Evolutionary conservation across 352 stramenopile species (phyloP).

Genomic region (Phytophthora pluvialis): DNA sequence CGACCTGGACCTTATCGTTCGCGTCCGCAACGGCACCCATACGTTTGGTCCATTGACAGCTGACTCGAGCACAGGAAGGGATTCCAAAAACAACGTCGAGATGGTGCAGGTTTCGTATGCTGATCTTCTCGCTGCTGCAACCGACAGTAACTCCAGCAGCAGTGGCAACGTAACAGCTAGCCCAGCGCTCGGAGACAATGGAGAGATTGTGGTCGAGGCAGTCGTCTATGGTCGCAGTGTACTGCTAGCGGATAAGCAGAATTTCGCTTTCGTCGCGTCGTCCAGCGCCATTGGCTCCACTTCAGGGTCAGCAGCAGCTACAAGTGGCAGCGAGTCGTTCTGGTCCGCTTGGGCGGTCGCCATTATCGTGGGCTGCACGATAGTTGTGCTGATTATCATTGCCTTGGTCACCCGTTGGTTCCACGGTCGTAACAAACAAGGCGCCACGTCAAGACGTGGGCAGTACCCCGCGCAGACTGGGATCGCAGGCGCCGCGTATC

Average conservation of each 20-base stretch:
- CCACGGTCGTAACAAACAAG: conserved; percentile 27
- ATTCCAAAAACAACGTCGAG: conserved; percentile 86
- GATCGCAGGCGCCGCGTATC: conserved; percentile 13
- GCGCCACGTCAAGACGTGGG: conserved; percentile 2
- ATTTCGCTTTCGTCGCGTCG: conserved; percentile 82
- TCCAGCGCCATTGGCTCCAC: conserved; percentile 75
- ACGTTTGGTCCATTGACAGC: conserved; percentile 71
- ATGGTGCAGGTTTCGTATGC: conserved; percentile 82
- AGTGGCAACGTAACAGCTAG: conserved; percentile 29
- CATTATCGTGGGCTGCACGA: conserved; percentile 46
- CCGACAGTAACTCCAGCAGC: conserved; percentile 27
- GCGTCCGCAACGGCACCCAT: conserved; percentile 59
- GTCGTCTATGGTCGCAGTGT: conserved; percentile 74
- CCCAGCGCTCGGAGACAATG: conserved; percentile 40
- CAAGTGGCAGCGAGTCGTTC: conserved; percentile 37
- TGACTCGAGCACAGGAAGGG: conserved; percentile 51
- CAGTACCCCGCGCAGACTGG: conserved; percentile 28
- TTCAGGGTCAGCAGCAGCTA: conserved; percentile 31
- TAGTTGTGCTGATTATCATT: conserved; percentile 63
- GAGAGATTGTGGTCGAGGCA: conserved; percentile 77
- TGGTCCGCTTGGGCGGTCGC: conserved; percentile 70
- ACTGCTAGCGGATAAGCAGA: conserved; percentile 56
- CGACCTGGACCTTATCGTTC: conserved; percentile 76
- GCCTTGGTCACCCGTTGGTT: conserved; percentile 44
- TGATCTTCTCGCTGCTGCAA: conserved; percentile 56